A percentile compares a stretch with the other conserved stretches of the same genome.
These are phyloP conservation scores for Porcisia deanei DNA, from an alignment of 208 protist genomes.

Conservation along the genomic window DNA sequence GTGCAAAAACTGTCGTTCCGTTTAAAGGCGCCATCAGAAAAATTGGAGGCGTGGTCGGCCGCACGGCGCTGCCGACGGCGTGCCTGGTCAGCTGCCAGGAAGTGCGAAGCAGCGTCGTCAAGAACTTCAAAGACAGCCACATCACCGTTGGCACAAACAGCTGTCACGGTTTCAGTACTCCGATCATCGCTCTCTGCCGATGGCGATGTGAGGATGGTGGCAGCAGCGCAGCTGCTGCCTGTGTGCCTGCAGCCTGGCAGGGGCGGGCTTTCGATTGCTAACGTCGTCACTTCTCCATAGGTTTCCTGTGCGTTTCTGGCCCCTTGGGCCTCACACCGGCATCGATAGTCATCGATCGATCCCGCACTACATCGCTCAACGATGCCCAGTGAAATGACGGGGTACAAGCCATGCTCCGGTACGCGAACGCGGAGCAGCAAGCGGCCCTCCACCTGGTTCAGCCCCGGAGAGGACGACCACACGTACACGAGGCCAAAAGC, in stretches of 20 bases:
- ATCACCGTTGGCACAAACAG: constrained; percentile 27
- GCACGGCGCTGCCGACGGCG: constrained; percentile 3
- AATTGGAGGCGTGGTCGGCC: background rate
- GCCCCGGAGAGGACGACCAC: constrained; percentile 63
- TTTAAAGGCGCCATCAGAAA: background rate
- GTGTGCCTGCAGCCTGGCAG: background rate
- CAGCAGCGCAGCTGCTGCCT: background rate
- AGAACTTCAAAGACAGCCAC: constrained; percentile 26
- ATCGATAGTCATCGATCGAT: background rate
- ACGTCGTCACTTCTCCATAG: background rate
- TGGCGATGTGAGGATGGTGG: background rate
- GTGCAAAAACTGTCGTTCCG: background rate
- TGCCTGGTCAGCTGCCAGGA: constrained; percentile 26
- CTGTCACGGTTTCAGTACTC: constrained; percentile 7
- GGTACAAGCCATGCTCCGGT: constrained; percentile 43
- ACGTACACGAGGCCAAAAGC: constrained; percentile 67
- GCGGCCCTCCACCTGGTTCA: constrained; percentile 57
- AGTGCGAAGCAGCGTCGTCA: constrained; percentile 19
- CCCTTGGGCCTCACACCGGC: background rate
- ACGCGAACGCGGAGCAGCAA: constrained; percentile 59
- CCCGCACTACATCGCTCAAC: constrained; percentile 4
- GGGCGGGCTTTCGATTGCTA: background rate
- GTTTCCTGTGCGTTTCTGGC: background rate
- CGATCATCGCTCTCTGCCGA: background rate
- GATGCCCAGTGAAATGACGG: constrained; percentile 49